Base-by-base conservation (phyloP, 306 rosid species). In the Astragalus membranaceus region DNA sequence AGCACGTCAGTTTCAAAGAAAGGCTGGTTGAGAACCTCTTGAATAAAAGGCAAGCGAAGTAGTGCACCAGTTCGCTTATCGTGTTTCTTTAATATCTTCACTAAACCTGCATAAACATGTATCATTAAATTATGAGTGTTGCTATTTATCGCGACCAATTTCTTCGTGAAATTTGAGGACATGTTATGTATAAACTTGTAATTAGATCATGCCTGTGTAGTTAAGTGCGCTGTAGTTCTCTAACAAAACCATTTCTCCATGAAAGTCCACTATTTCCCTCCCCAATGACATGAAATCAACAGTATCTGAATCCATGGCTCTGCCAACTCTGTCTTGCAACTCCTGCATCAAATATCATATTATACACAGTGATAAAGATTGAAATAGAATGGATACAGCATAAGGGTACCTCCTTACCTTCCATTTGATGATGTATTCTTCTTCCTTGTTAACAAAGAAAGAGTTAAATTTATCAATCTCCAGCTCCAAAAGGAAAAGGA, bases 191-290 rank as follows among this genome's bases (percentile, higher is more conserved):
- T 26, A 26, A 3, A 3, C 30, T 26, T 3, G 10, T 42, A 5
- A 42, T 42, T 7, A 36, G 13, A 59, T 4, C 30, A 16, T 60
- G 10, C 97, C 96, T 81, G 88, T 90, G 76, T 85, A 90, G 78
- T 93, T 93, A 42, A 93, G 92, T 66, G 86, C 84, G 54, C 96
- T 90, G 65, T 93, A 90, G 73, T 90, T 93, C 83, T 78, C 90
- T 60, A 93, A 70, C 87, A 93, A 73, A 81, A 93, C 88, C 97
- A 93, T 88, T 77, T 93, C 98, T 57, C 98, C 98, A 67, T 93
- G 97, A 70, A 93, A 77, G 74, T 93, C 92, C 37, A 88, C 98
- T 36, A 88, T 80, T 70, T 87, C 91, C 66, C 88, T 85, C 72
- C 96, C 86, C 20, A 85, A 78, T 33, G 79, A 64, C 75, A 85